A percentile compares a stretch with the other conserved stretches of the same genome.
These are phyloP conservation scores for Hygrophorus pudorinus DNA, from an alignment of 768 basidiomycete species.

Conservation along the genomic window DNA sequence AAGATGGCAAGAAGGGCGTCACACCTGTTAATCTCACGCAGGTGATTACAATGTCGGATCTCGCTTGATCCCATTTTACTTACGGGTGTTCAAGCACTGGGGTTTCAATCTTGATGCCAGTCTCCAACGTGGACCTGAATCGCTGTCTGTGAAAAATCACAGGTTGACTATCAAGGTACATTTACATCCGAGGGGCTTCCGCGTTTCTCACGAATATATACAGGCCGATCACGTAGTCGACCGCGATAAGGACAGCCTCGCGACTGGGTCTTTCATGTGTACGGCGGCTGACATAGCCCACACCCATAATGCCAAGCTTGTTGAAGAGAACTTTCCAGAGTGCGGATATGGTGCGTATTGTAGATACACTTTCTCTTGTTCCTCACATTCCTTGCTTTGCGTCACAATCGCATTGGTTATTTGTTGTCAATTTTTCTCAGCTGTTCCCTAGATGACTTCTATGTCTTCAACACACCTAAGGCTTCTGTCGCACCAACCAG, in stretches of 20 bases:
- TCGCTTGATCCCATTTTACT: not conserved
- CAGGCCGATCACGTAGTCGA: slow-evolving; percentile 49
- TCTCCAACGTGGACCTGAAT: slow-evolving; percentile 31
- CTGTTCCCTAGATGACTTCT: too few species aligned
- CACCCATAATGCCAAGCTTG: slow-evolving; percentile 36
- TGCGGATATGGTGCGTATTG: slow-evolving; percentile 45
- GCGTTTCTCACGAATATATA: slow-evolving; percentile 1
- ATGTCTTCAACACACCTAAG: too few species aligned
- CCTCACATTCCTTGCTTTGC: not conserved
- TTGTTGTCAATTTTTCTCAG: too few species aligned
- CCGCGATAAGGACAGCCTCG: slow-evolving; percentile 37
- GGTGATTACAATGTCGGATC: slow-evolving; percentile 26
- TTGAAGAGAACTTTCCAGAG: slow-evolving; percentile 49
- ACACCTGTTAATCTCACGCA: slow-evolving; percentile 73
- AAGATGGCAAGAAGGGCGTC: slow-evolving; percentile 32
- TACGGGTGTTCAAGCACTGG: slow-evolving; percentile 47
- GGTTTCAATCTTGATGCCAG: slow-evolving; percentile 76
- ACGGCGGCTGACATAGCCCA: slow-evolving; percentile 39
- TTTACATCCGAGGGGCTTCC: not conserved
- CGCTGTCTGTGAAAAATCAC: slow-evolving; percentile 43
- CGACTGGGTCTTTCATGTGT: slow-evolving; percentile 41
- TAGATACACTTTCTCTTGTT: not conserved
- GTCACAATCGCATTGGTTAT: too few species aligned
- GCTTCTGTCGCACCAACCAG: too few species aligned
- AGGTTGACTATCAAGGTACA: slow-evolving; percentile 30